Evolutionary conservation across 257 asterid genomes (phyloP).

Genomic region (Solanum neorickii): DNA sequence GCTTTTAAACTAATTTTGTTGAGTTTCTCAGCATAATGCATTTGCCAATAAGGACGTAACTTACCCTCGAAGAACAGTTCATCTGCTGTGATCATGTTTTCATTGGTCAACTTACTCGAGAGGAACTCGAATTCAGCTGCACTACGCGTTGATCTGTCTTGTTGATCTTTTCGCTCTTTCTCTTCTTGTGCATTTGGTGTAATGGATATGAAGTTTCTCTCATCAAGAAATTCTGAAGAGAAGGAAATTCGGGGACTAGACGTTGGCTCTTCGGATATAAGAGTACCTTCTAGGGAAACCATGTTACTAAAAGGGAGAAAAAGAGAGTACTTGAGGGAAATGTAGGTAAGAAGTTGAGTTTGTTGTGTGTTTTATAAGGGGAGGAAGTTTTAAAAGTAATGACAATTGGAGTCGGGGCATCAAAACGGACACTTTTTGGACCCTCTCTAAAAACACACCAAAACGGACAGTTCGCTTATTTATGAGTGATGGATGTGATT

Average conservation of each 20-base stretch:
- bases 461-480: not conserved
- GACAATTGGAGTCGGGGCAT: not conserved
- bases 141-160: slow-evolving; percentile 4
- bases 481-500: not conserved
- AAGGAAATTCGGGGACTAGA: slow-evolving; percentile 60
- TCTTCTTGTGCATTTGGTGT: slow-evolving; percentile 35
- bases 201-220: slow-evolving; percentile 58
- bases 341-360: slow-evolving; percentile 1
- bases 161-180: not conserved
- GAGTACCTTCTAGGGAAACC: slow-evolving; percentile 26
- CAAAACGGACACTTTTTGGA: not conserved
- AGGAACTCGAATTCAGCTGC: slow-evolving; percentile 68
- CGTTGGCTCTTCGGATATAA: slow-evolving; percentile 15
- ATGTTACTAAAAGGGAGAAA: slow-evolving; percentile 10
- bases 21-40: slow-evolving; percentile 45
- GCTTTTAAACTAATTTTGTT: slow-evolving; percentile 26
- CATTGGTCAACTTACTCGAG: slow-evolving; percentile 15
- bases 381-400: not conserved
- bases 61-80: slow-evolving; percentile 67
- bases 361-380: slow-evolving; percentile 23
- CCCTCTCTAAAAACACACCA: not conserved
- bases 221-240: slow-evolving; percentile 82
- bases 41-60: slow-evolving; percentile 57
- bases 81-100: slow-evolving; percentile 60
- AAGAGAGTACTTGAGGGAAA: not conserved